Conservation (phyloP, 441 rosid genomes). For the Gossypium laxum region DNA sequence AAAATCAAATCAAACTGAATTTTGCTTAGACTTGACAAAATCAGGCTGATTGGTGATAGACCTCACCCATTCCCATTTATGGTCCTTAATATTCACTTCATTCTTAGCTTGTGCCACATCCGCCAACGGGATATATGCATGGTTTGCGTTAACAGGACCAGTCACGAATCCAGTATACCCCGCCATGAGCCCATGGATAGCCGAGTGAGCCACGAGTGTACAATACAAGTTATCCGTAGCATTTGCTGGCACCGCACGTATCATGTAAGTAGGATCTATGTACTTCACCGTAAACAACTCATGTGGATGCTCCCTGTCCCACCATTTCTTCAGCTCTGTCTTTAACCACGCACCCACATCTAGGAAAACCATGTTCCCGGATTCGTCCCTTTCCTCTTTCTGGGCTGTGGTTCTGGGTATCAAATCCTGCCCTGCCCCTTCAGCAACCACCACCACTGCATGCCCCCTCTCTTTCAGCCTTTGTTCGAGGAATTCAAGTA, state of each 20-base stretch:
- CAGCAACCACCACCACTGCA: slow-evolving; percentile 71
- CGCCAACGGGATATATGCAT: slow-evolving; percentile 1
- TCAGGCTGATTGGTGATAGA: slow-evolving; percentile 77
- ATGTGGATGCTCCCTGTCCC: slow-evolving; percentile 49
- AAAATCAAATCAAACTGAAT: not conserved
- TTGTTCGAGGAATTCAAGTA: slow-evolving; percentile 54
- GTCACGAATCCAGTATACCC: slow-evolving; percentile 74
- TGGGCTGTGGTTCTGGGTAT: slow-evolving; percentile 35
- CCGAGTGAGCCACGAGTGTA: slow-evolving; percentile 74
- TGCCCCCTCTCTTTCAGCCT: slow-evolving; percentile 47
- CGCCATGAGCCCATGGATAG: slow-evolving; percentile 82
- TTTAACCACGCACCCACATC: slow-evolving; percentile 81
- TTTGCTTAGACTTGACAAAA: slow-evolving; percentile 20
- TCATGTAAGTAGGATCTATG: slow-evolving; percentile 89
- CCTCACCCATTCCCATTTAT: slow-evolving; percentile 86
- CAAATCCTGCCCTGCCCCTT: slow-evolving; percentile 78
- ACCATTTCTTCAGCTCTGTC: slow-evolving; percentile 62
- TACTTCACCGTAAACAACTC: slow-evolving; percentile 62
- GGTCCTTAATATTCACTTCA: slow-evolving; percentile 50
- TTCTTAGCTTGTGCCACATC: slow-evolving; percentile 24
- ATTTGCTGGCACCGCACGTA: slow-evolving; percentile 79
- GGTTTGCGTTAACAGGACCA: slow-evolving; percentile 68
- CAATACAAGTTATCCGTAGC: slow-evolving; percentile 68
- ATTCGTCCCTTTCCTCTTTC: slow-evolving; percentile 65
- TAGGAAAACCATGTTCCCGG: slow-evolving; percentile 67